These are phyloP conservation scores for Coemansia sp. DNA, from an alignment of 192 early-diverging fungal species.

Conservation along the genomic window DNA sequence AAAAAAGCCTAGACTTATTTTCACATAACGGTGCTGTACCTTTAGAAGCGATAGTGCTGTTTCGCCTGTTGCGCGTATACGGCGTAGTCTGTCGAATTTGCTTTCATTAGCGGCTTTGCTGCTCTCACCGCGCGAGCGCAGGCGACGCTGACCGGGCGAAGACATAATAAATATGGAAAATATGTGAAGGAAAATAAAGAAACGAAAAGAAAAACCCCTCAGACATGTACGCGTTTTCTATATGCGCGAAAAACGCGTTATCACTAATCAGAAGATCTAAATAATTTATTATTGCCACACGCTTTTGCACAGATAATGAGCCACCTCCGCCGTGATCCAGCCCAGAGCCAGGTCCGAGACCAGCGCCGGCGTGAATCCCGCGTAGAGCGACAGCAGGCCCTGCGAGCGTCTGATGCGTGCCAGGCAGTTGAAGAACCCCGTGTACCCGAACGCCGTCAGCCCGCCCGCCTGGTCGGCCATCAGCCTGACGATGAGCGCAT, in stretches of 20 bases:
- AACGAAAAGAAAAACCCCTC: background rate
- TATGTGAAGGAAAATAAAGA: background rate
- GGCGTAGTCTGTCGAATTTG: conserved; percentile 44
- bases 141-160: conserved; percentile 21
- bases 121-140: conserved; percentile 24
- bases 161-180: conserved; percentile 12
- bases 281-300: conserved; percentile 10
- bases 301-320: conserved; percentile 31
- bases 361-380: conserved; percentile 15
- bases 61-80: conserved; percentile 44
- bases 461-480: conserved; percentile 40
- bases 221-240: background rate
- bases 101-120: conserved; percentile 12
- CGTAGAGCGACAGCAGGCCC: conserved; percentile 18
- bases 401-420: background rate
- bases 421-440: conserved; percentile 36
- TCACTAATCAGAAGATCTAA: background rate
- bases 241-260: conserved; percentile 6
- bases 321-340: conserved; percentile 28
- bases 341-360: conserved; percentile 23
- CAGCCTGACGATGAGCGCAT: conserved; percentile 26
- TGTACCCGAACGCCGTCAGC: conserved; percentile 20
- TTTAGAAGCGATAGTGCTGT: conserved; percentile 19
- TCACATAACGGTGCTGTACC: background rate
- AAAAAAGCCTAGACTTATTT: background rate